These are phyloP conservation scores for Leccinum subgranulosum DNA, from an alignment of 768 basidiomycete species.

Conservation along the genomic window DNA sequence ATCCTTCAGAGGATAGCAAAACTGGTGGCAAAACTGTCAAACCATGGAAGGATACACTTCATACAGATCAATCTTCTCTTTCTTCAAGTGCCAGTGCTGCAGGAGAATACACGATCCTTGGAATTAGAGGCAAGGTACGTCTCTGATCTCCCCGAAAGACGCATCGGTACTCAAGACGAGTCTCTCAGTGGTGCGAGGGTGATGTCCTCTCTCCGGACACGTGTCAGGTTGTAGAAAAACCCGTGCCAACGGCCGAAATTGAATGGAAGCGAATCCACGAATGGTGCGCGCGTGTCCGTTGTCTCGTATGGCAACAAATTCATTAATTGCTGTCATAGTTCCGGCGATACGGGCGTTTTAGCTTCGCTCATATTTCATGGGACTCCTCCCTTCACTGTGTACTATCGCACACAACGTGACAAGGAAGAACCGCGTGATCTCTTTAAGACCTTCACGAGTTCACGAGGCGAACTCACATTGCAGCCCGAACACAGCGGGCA, in stretches of 20 bases:
- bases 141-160: background rate
- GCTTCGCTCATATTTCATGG: constrained; percentile 85
- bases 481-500: constrained; percentile 89
- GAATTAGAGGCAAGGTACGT: constrained; percentile 65
- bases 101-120: constrained; percentile 73
- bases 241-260: constrained; percentile 78
- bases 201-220: constrained; percentile 81
- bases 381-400: constrained; percentile 83
- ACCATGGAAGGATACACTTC: constrained; percentile 63
- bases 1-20: constrained; percentile 44
- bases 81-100: constrained; percentile 53
- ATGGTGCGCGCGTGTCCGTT: constrained; percentile 50
- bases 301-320: constrained; percentile 4
- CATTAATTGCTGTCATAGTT: constrained; percentile 41
- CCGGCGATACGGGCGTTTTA: constrained; percentile 88
- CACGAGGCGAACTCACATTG: constrained; percentile 76
- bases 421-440: constrained; percentile 59
- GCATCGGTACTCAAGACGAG: constrained; percentile 1
- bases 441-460: constrained; percentile 57
- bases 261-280: constrained; percentile 89
- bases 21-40: constrained; percentile 42
- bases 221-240: constrained; percentile 73
- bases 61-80: constrained; percentile 47
- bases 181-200: constrained; percentile 66
- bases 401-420: constrained; percentile 73